Conservation (phyloP, 169 alveolate genomes). For the Plasmodium billcollinsi region DNA sequence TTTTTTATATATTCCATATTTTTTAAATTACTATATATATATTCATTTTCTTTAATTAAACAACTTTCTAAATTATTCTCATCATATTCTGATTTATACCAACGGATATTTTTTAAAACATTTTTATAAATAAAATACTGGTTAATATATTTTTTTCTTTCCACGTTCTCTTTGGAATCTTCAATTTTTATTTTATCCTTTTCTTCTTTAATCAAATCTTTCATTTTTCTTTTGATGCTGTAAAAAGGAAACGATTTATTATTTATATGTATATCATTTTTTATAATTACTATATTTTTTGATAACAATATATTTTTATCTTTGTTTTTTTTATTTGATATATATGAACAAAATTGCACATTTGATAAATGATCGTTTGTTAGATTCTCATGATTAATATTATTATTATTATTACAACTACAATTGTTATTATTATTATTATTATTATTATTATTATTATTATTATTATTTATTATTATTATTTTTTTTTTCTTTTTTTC, state of each 20-base stretch:
- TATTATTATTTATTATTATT: neutral
- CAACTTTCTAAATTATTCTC: slow-evolving; percentile 9
- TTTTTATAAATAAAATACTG: neutral
- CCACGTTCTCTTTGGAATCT: neutral
- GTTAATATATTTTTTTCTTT: neutral
- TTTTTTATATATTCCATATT: slow-evolving; percentile 19
- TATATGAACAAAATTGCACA: neutral
- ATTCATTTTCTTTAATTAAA: slow-evolving; percentile 24
- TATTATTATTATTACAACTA: neutral
- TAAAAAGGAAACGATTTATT: neutral
- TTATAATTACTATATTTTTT: neutral
- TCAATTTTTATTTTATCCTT: neutral
- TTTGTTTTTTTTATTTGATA: neutral
- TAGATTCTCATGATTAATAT: neutral
- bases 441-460: neutral
- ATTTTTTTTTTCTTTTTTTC: neutral
- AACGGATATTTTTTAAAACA: neutral
- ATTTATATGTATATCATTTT: neutral
- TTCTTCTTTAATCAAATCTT: neutral
- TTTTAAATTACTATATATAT: slow-evolving; percentile 19
- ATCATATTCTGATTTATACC: neutral
- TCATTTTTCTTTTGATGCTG: neutral
- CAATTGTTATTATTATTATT: neutral
- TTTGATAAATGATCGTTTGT: neutral
- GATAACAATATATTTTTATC: too few species aligned